These are phyloP conservation scores for Dovyalis caffra DNA, from an alignment of 345 rosid genomes.

Conservation along the genomic window DNA sequence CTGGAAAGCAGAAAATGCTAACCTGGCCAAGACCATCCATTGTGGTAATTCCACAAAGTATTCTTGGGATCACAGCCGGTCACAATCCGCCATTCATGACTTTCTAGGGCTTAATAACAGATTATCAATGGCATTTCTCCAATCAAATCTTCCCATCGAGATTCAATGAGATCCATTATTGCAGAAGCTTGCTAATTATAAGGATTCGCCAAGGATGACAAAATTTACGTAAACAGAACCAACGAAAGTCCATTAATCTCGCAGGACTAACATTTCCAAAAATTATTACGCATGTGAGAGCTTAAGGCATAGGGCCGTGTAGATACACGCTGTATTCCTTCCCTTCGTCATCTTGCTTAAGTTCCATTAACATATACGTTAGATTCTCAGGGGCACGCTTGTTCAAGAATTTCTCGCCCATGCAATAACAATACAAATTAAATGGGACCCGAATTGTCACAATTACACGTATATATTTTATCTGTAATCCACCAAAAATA, in stretches of 20 bases:
- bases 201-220: constrained; percentile 18
- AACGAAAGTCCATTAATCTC: no score
- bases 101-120: constrained; percentile 15
- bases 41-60: constrained; percentile 20
- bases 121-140: constrained; percentile 25
- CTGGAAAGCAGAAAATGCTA: not conserved
- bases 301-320: constrained; percentile 15
- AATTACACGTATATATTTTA: no score
- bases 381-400: no score
- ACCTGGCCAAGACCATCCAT: constrained; percentile 28
- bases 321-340: constrained; percentile 7
- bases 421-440: no score
- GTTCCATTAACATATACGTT: no score
- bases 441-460: no score
- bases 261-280: constrained; percentile 23
- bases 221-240: constrained; percentile 19
- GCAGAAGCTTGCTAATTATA: constrained; percentile 18
- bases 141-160: constrained; percentile 14
- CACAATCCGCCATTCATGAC: constrained; percentile 14
- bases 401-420: no score
- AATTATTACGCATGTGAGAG: constrained; percentile 16
- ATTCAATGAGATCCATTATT: constrained; percentile 17
- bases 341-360: constrained; percentile 16
- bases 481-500: no score
- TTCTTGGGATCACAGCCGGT: constrained; percentile 19